Evolutionary conservation across 202 grass and related monocot species (phyloP), one percentile per base, ranked within the genome.

Genomic region (Digitaria exilis): DNA sequence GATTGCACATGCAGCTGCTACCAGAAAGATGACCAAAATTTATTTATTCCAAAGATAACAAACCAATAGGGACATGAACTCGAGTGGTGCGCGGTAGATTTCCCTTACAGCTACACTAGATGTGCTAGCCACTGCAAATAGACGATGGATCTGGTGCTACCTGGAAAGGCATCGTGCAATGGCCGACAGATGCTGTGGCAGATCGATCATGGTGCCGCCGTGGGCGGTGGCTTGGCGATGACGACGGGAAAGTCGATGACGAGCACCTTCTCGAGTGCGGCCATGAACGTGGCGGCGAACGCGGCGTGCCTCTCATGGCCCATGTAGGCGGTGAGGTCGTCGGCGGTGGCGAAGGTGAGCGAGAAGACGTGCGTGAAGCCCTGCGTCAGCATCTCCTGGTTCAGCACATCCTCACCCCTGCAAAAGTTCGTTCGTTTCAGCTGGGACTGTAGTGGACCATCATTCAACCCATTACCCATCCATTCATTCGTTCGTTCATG

Each of bases 291-390:
- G 52, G 69, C 79, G 6, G 84, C 89, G 26, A 91, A 96, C 0
- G 79, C 80, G 26, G 42, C 46, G 72, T 93, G 93, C 35, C 60
- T 88, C 28, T 84, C 87, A 22, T 94, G 94, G 43, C 45, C 82
- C 41, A 86, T 63, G 82, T 77, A 97, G 52, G 28, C 50, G 16
- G 86, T 41, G 16, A 96, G 81, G 58, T 61, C 58, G 22, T 80
- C 86, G 26, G 75, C 65, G 68, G 30, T 86, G 31, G 55, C 85
- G 24, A 91, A 91, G 22, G 78, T 51, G 44, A 93, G 67, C 10
- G 90, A 81, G 87, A 94, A 91, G 64, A 82, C 87, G 41, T 94
- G 91, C 12, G 91, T 91, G 89, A 91, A 97, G 60, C 91, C 94
- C 82, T 91, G 89, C 21, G 78, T 88, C 35, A 93, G 63, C 65